Evolutionary conservation across 345 rosid species (phyloP).

Genomic region (Eucalyptus guilfoylei): DNA sequence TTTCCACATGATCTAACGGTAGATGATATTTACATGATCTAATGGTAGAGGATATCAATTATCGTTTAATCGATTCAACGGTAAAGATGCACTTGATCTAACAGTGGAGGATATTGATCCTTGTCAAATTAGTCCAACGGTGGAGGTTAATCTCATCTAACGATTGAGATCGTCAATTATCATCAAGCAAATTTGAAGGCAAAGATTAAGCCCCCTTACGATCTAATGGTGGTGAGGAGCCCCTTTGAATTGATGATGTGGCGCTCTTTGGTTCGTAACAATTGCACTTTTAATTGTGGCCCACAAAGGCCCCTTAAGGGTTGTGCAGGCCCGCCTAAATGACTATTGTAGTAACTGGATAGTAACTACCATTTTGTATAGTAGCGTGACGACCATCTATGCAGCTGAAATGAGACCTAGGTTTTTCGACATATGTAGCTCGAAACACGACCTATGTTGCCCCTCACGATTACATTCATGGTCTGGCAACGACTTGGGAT

Average conservation of each 20-base stretch:
- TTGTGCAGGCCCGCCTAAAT: background rate
- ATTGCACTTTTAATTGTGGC: background rate
- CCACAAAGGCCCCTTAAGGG: background rate
- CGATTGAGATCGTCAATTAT: background rate
- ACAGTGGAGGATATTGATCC: background rate
- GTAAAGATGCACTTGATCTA: background rate
- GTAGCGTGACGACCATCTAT: background rate
- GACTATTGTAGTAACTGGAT: background rate
- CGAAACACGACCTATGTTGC: background rate
- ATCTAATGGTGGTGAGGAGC: background rate
- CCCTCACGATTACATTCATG: background rate
- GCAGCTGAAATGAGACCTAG: background rate
- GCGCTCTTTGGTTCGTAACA: background rate
- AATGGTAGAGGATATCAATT: background rate
- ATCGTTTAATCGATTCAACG: no score
- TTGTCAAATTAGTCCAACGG: background rate
- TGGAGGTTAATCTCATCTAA: background rate
- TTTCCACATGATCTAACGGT: no score
- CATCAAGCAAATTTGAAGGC: background rate
- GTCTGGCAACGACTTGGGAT: background rate
- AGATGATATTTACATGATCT: background rate
- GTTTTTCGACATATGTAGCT: background rate
- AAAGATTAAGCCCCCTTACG: background rate
- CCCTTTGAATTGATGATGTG: background rate
- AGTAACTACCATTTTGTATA: background rate